A percentile compares a stretch with the other conserved stretches of the same genome.
phyloP scores from a whole-genome alignment of 495 filamentous ascomycete genomes.

The Lasiosphaeria hispida region DNA sequence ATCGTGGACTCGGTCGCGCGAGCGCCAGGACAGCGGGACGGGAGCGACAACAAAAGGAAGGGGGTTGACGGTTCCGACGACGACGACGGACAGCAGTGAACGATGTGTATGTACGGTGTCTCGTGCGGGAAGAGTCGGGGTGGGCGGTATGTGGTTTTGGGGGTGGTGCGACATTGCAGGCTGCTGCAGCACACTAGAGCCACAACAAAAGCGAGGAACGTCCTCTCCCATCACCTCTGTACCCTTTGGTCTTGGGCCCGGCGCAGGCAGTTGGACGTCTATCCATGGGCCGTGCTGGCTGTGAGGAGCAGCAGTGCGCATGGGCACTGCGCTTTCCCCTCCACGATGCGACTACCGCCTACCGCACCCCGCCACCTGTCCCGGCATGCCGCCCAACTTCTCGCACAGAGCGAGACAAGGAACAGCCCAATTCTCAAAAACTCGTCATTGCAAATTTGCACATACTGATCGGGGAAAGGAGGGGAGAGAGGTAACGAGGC shows the following conservation, averaged over 20 bases:
- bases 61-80: slow-evolving; percentile 16
- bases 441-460: slow-evolving; percentile 19
- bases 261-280: neutral
- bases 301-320: slow-evolving; percentile 29
- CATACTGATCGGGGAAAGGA: slow-evolving; percentile 28
- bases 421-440: slow-evolving; percentile 18
- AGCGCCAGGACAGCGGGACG: slow-evolving; percentile 6
- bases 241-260: neutral
- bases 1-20: slow-evolving; percentile 26
- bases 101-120: slow-evolving; percentile 4
- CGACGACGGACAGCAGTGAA: slow-evolving; percentile 3
- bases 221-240: neutral
- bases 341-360: slow-evolving; percentile 21
- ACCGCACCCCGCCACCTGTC: slow-evolving; percentile 34
- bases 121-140: slow-evolving; percentile 22
- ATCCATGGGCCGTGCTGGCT: slow-evolving; percentile 13
- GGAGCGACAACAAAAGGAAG: slow-evolving; percentile 2
- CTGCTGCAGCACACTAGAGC: slow-evolving; percentile 32
- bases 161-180: slow-evolving; percentile 22
- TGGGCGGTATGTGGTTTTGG: slow-evolving; percentile 13
- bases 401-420: neutral
- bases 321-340: slow-evolving; percentile 24
- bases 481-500: slow-evolving; percentile 10
- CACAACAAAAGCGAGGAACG: slow-evolving; percentile 26
- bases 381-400: slow-evolving; percentile 7